Percentiles rank a stretch among this genome's conserved stretches.
These are phyloP conservation scores for Monilinia fructicola DNA, from an alignment of 2,329 filamentous ascomycete genomes.

Conservation along the genomic window DNA sequence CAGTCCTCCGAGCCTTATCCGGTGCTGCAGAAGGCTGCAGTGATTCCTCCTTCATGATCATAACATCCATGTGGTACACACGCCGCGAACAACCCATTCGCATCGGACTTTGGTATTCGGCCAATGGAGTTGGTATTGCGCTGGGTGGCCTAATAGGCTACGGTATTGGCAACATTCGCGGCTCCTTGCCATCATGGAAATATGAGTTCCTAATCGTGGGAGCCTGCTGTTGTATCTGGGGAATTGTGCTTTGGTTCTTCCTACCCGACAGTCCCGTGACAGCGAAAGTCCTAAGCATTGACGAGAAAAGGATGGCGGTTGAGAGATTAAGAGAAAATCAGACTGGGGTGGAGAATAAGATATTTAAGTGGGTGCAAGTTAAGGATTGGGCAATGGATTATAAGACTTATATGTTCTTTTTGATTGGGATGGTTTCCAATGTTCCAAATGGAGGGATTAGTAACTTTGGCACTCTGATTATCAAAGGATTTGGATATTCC, in stretches of 20 bases:
- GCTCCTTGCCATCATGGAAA: conserved; percentile 52
- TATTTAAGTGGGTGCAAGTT: conserved; percentile 42
- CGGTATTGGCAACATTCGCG: conserved; percentile 54
- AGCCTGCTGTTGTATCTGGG: conserved; percentile 44
- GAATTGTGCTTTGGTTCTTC: conserved; percentile 40
- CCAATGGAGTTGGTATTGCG: conserved; percentile 60
- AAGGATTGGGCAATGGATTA: conserved; percentile 15
- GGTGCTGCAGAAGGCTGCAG: conserved; percentile 41
- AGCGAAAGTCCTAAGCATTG: conserved; percentile 30
- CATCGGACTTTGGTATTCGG: conserved; percentile 58
- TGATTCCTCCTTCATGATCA: conserved; percentile 53
- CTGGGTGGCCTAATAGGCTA: conserved; percentile 56
- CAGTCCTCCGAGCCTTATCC: neutral
- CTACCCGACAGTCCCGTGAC: conserved; percentile 32
- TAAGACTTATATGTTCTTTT: conserved; percentile 42
- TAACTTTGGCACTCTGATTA: conserved; percentile 58
- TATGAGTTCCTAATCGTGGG: conserved; percentile 57
- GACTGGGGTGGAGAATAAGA: conserved; percentile 40
- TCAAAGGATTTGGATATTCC: conserved; percentile 50
- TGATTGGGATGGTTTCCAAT: conserved; percentile 52
- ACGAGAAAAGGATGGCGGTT: conserved; percentile 39
- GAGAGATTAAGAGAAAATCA: conserved; percentile 42
- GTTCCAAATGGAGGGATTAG: conserved; percentile 56
- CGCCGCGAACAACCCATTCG: conserved; percentile 60
- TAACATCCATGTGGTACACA: conserved; percentile 52